Base-by-base conservation (phyloP, 108 stramenopile species). In the Pinguiococcus pyrenoidosus region DNA sequence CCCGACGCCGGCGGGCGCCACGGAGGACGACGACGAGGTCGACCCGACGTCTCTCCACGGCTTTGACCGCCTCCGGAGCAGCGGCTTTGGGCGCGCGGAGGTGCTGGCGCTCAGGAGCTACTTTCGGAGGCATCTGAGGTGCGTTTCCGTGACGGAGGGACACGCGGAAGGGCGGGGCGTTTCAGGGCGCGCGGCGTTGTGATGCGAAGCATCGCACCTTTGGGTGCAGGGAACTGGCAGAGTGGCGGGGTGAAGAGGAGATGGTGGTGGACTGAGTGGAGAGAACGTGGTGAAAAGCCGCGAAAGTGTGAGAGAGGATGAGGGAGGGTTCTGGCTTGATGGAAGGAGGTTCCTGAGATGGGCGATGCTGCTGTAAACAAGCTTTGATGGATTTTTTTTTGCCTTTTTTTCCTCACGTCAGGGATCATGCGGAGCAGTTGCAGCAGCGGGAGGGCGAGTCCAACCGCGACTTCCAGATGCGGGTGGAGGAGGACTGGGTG, bases 11-110 rank as follows among this genome's bases (percentile, higher is more conserved):
- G 29, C 46, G 44, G 35, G 49, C 17, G 57, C 23, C 33, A 48
- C 24, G 25, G 29, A 56, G 44, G 35, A 59, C 17, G 57, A 37
- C 33, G 57, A 59, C 17, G 49, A 59, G 8, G 57, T 49, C 32
- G 57, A 47, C 17, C 45, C 57, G 21, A 24, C 29, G 1, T 21
- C 49, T 10, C 37, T 47, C 2, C n/a, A 48, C 9, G 57, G 57
- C 14, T 59, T 59, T 18, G 57, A 59, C 26, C 29, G 25, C 8
- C 24, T 59, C 17, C 35, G 57, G 26, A 49, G 35, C 16, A 28
- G 39, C 30, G 57, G 57, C 20, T 37, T 59, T 47, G 32, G 48
- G 14, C 37, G 57, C n/a, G 47, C 34, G 32, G 57, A 47, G 32
- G 57, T 59, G 17, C 49, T 38, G 21, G 57, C 57, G 25, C 37